These are phyloP conservation scores for Calonectria multiphialidica DNA, from an alignment of 2,329 filamentous ascomycete species.

Conservation along the genomic window DNA sequence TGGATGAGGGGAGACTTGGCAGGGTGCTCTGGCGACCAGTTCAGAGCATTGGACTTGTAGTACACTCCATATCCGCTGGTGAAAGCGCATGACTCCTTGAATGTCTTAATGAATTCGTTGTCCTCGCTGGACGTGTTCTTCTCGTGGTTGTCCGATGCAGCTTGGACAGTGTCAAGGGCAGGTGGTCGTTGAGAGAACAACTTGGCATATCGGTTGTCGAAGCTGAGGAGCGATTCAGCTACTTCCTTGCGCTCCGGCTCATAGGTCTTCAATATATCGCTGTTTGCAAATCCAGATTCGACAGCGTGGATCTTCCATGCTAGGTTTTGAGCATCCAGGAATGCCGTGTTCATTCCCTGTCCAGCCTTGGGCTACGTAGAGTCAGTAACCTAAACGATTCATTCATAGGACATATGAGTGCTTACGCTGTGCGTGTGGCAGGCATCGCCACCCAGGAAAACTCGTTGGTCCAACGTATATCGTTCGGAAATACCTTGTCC, in stretches of 20 bases:
- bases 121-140: slow-evolving; percentile 59
- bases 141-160: slow-evolving; percentile 62
- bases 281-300: slow-evolving; percentile 82
- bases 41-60: slow-evolving; percentile 85
- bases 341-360: slow-evolving; percentile 85
- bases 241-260: slow-evolving; percentile 87
- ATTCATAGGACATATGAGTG: slow-evolving; percentile 49
- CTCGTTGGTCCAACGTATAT: slow-evolving; percentile 75
- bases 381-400: slow-evolving; percentile 40
- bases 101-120: slow-evolving; percentile 88
- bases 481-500: slow-evolving; percentile 79
- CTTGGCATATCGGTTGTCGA: slow-evolving; percentile 90
- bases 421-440: slow-evolving; percentile 82
- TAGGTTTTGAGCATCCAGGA: slow-evolving; percentile 86
- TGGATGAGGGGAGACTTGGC: slow-evolving; percentile 79
- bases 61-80: slow-evolving; percentile 92
- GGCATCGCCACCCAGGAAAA: slow-evolving; percentile 83
- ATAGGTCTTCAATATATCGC: slow-evolving; percentile 84
- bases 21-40: slow-evolving; percentile 82
- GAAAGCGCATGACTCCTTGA: slow-evolving; percentile 93
- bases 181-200: slow-evolving; percentile 86
- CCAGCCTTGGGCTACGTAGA: slow-evolving; percentile 78
- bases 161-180: slow-evolving; percentile 78
- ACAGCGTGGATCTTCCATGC: slow-evolving; percentile 98
- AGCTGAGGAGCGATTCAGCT: slow-evolving; percentile 85